A percentile compares a stretch with the other conserved stretches of the same genome.
Conservation (phyloP, 1,139 yeast genomes). For the Scheffersomyces lignicola region DNA sequence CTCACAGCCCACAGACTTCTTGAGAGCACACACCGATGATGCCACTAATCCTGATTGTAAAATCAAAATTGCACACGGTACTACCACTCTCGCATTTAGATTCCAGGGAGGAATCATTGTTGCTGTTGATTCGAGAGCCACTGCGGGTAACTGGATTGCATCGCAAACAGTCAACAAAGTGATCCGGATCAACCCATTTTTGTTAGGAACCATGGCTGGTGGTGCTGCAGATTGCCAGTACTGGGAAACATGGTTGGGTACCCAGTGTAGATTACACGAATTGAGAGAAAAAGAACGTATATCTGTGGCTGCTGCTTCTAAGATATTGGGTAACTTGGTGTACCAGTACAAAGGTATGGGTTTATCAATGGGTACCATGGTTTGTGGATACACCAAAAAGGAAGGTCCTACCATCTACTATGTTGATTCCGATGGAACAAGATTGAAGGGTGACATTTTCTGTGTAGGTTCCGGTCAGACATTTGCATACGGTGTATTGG, state of each 20-base stretch:
- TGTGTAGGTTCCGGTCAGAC: conserved; percentile 99
- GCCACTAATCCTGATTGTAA: conserved; percentile 88
- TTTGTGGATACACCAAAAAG: conserved; percentile 93
- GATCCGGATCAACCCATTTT: conserved; percentile 90
- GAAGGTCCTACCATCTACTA: conserved; percentile 96
- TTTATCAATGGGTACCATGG: conserved; percentile 98
- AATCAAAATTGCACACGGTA: conserved; percentile 97
- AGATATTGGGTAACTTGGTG: conserved; percentile 86
- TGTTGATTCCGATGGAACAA: conserved; percentile 96
- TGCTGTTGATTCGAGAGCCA: conserved; percentile 97
- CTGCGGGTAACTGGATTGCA: conserved; percentile 99
- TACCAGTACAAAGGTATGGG: conserved; percentile 98
- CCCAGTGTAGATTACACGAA: conserved; percentile 95
- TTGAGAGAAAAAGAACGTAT: conserved; percentile 92
- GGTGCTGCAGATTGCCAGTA: conserved; percentile 99
- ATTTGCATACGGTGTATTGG: conserved; percentile 98
- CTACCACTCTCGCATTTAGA: conserved; percentile 95
- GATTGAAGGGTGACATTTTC: conserved; percentile 91
- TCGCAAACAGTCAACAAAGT: conserved; percentile 98
- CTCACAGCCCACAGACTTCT: conserved; percentile 87
- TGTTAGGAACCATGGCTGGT: conserved; percentile 99
- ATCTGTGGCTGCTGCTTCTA: conserved; percentile 95
- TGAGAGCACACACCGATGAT: conserved; percentile 98
- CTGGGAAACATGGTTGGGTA: conserved; percentile 99
- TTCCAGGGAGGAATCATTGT: conserved; percentile 95